These are phyloP conservation scores for Exobasidium rhododendri DNA, from an alignment of 1,284 basidiomycete species.

Conservation along the genomic window DNA sequence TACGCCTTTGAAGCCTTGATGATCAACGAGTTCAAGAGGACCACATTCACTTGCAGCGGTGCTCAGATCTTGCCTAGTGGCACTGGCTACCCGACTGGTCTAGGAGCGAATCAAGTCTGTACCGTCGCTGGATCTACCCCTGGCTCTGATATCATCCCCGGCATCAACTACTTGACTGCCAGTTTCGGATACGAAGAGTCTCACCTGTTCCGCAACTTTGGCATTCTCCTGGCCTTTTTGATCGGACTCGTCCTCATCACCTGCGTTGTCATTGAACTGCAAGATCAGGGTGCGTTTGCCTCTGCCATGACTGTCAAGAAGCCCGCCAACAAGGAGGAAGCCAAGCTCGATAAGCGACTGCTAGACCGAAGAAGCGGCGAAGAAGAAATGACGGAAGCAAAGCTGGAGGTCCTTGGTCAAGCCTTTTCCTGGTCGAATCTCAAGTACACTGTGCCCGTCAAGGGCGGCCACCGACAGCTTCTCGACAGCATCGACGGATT, in stretches of 20 bases:
- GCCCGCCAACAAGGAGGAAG: slow-evolving; percentile 36
- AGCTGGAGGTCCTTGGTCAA: slow-evolving; percentile 36
- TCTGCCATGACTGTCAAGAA: slow-evolving; percentile 53
- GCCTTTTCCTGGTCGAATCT: slow-evolving; percentile 58
- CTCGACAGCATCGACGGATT: slow-evolving; percentile 78
- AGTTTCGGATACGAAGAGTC: slow-evolving; percentile 65
- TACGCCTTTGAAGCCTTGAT: slow-evolving; percentile 73
- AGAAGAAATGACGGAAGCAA: slow-evolving; percentile 29
- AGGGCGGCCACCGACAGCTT: slow-evolving; percentile 63
- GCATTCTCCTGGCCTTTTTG: slow-evolving; percentile 37
- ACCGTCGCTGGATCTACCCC: slow-evolving; percentile 56
- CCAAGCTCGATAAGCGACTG: slow-evolving; percentile 34
- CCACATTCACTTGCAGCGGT: slow-evolving; percentile 34
- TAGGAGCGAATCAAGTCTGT: slow-evolving; percentile 55
- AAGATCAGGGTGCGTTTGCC: slow-evolving; percentile 35
- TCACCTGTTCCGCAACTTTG: slow-evolving; percentile 59
- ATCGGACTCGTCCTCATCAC: slow-evolving; percentile 41
- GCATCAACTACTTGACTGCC: slow-evolving; percentile 59
- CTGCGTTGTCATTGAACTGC: slow-evolving; percentile 33
- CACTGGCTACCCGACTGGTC: slow-evolving; percentile 21
- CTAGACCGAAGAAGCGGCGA: slow-evolving; percentile 24
- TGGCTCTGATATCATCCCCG: slow-evolving; percentile 56
- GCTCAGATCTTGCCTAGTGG: slow-evolving; percentile 29
- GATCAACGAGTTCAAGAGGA: slow-evolving; percentile 58
- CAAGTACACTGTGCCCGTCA: slow-evolving; percentile 59